Evolutionary conservation across 352 stramenopile genomes (phyloP), one percentile per base, ranked within the genome.

Genomic region (Globisporangium acanthophoron): DNA sequence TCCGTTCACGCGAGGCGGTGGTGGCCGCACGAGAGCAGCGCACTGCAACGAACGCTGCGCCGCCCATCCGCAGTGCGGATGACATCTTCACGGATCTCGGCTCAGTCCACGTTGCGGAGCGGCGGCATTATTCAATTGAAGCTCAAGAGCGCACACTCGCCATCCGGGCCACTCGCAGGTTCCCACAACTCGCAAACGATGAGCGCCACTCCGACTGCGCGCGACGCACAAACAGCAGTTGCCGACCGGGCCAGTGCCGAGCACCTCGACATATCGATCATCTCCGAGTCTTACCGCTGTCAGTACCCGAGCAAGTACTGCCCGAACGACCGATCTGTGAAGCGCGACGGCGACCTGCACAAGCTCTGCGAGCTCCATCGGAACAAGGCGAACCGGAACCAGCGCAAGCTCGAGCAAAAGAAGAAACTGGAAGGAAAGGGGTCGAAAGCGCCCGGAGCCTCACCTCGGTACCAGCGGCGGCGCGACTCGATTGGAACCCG

Each of bases 321-420:
- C 53, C 43, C 29, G 11, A 65, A 65, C 40, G 41, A 56, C 6
- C 57, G 68, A 1, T 63, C 68, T 2, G 45, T 69, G 29, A 76
- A 76, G 56, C 65, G 59, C 16, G 62, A 73, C 52, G 68, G 68
- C 15, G 62, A 68, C 11, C 46, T 70, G n/a, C 70, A 78, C 51
- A 69, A 66, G 27, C 56, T 78, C 29, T 78, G 70, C 49, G 58
- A 71, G 37, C 60, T 64, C 54, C 70, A 78, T 50, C 67, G 70
- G 6, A 61, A 46, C 35, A 65, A 73, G 49, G 67, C 69, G 33
- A 78, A 81, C 52, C 50, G 59, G 29, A 75, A 78, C 58, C 73
- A 81, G 56, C 67, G 69, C 37, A 69, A 69, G 16, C 58, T 73
- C 27, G 64, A 77, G 45, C 62, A 73, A 31, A 66, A 69, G 20